Evolutionary conservation across 192 early-diverging fungal species (phyloP).

Genomic region (Coemansia sp.): DNA sequence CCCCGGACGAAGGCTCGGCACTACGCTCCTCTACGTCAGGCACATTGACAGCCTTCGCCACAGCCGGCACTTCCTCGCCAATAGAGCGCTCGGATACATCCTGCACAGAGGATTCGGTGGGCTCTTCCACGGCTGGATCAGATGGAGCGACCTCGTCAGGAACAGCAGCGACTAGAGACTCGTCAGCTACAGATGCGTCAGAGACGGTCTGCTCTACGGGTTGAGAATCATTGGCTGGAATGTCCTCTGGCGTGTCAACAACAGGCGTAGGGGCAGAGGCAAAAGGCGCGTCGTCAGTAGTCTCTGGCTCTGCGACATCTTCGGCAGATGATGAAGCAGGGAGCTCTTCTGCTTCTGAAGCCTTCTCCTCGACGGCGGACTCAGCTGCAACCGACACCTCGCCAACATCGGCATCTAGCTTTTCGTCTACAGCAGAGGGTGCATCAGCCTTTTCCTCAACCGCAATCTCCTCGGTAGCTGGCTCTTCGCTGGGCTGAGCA

Average conservation of each 20-base stretch:
- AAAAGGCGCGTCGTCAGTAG: too few species aligned
- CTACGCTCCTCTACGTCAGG: background rate
- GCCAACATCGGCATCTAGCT: background rate
- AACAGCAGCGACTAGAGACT: background rate
- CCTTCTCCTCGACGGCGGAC: background rate
- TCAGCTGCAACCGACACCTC: background rate
- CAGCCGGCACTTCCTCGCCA: background rate
- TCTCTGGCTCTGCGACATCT: too few species aligned
- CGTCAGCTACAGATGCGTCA: background rate
- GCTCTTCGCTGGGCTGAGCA: background rate
- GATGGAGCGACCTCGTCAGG: background rate
- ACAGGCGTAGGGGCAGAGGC: too few species aligned
- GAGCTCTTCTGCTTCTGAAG: background rate
- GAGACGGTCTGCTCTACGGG: background rate
- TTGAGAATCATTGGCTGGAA: too few species aligned
- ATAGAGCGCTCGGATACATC: background rate
- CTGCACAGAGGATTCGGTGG: background rate
- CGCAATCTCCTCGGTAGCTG: background rate
- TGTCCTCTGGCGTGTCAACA: too few species aligned
- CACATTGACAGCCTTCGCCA: background rate
- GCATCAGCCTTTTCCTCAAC: background rate
- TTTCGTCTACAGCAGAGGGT: background rate
- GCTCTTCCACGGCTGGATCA: background rate
- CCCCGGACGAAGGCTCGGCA: background rate
- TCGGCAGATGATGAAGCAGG: background rate